These are phyloP conservation scores for Schwanniomyces pseudopolymorphus DNA, from an alignment of 805 yeast genomes.

Conservation along the genomic window DNA sequence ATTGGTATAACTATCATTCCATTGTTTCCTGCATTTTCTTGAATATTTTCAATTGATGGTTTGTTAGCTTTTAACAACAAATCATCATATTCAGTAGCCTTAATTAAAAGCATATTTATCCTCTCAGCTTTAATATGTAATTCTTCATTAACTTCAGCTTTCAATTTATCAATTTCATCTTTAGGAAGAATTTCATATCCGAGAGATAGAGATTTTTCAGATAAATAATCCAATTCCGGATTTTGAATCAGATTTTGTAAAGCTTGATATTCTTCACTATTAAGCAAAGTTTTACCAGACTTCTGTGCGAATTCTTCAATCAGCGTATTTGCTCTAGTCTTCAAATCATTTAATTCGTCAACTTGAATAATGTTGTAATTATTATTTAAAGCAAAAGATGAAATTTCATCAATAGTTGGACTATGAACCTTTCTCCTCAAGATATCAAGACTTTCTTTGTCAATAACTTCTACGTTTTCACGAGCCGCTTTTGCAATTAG, in stretches of 20 bases:
- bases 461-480: constrained; percentile 12
- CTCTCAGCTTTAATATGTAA: constrained; percentile 15
- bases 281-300: constrained; percentile 16
- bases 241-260: constrained; percentile 8
- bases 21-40: constrained; percentile 21
- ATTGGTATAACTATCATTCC: constrained; percentile 27
- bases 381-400: constrained; percentile 7
- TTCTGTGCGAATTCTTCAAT: constrained; percentile 9
- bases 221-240: constrained; percentile 12
- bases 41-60: constrained; percentile 26
- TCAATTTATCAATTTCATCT: constrained; percentile 1
- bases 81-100: constrained; percentile 27
- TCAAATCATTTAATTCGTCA: background rate
- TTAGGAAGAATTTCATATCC: constrained; percentile 5
- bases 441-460: constrained; percentile 3
- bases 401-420: constrained; percentile 16
- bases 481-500: constrained; percentile 12
- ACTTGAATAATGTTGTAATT: constrained; percentile 1
- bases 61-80: constrained; percentile 27
- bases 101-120: constrained; percentile 17
- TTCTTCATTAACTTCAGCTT: constrained; percentile 10
- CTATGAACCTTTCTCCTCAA: constrained; percentile 7
- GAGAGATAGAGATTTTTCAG: constrained; percentile 6
- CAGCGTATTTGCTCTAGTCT: constrained; percentile 5
- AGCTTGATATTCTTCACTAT: constrained; percentile 14